Evolutionary conservation across 352 stramenopile genomes (phyloP).

Genomic region (Ophiocytium majus): DNA sequence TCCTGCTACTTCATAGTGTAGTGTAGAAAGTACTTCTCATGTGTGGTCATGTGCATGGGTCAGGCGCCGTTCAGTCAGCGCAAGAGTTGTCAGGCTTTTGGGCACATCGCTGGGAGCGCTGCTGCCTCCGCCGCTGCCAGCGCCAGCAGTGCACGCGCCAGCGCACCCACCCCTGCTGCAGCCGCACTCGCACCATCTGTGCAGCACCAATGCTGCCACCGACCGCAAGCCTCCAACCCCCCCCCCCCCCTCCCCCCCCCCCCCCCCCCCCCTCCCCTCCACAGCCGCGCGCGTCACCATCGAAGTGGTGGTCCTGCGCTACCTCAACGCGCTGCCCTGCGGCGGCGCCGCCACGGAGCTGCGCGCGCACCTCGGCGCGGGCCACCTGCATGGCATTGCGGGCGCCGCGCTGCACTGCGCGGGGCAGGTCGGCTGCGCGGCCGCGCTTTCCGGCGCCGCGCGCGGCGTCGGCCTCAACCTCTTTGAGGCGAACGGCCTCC

Average conservation of each 20-base stretch:
- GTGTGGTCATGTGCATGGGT: too few relatives aligned
- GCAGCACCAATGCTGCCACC: background rate
- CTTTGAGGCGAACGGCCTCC: conserved; percentile 34
- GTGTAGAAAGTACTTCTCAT: too few relatives aligned
- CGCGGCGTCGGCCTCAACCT: conserved; percentile 27
- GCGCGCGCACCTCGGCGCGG: conserved; percentile 21
- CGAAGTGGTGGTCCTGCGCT: conserved; percentile 31
- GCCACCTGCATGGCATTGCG: background rate
- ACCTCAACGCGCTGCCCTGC: conserved; percentile 28
- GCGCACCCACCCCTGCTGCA: too few relatives aligned
- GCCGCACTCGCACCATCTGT: background rate
- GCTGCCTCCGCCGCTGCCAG: too few relatives aligned
- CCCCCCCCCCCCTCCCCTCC: background rate
- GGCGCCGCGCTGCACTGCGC: conserved; percentile 6
- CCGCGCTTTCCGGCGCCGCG: conserved; percentile 2
- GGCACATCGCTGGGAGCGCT: too few relatives aligned
- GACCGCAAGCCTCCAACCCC: background rate
- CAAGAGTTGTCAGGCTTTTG: too few relatives aligned
- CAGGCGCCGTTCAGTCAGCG: too few relatives aligned
- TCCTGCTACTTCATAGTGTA: too few relatives aligned
- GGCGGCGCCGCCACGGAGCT: conserved; percentile 27
- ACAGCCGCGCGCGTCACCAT: conserved; percentile 26
- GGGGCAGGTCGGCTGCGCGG: conserved; percentile 24
- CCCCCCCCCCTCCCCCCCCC: background rate
- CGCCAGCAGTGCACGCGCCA: too few relatives aligned